These are phyloP conservation scores for Ambrosia hybrid DNA, from an alignment of 140 eudicot species.

Conservation along the genomic window DNA sequence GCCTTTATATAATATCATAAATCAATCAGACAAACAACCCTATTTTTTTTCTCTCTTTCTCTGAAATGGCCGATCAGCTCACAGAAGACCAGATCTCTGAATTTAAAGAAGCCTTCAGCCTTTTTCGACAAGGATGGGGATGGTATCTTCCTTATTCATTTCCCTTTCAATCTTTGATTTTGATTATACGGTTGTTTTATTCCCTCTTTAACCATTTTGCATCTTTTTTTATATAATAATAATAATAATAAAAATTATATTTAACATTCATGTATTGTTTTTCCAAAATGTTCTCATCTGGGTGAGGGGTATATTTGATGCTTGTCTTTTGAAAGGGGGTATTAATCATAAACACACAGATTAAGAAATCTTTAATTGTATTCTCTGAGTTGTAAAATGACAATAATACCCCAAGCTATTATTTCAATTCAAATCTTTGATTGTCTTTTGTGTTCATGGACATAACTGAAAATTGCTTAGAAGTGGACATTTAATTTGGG, in stretches of 20 bases:
- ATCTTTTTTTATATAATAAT: not conserved
- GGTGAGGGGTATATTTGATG: too few species aligned
- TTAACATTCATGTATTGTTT: too few species aligned
- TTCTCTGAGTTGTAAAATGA: too few species aligned
- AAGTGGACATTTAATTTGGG: too few species aligned
- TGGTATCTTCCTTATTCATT: slow-evolving; percentile 33
- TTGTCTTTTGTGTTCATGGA: too few species aligned
- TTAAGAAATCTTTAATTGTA: too few species aligned
- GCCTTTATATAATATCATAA: too few species aligned
- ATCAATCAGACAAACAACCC: slow-evolving; percentile 1
- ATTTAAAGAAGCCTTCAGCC: slow-evolving; percentile 50
- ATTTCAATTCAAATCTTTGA: too few species aligned
- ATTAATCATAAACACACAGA: not conserved
- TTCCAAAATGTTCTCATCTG: not conserved
- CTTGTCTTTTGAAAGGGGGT: not conserved
- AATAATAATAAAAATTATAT: too few species aligned
- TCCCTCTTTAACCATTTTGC: slow-evolving; percentile 13
- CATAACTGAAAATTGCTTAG: too few species aligned
- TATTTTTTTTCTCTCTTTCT: slow-evolving; percentile 15
- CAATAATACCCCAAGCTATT: too few species aligned
- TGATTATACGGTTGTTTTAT: slow-evolving; percentile 2
- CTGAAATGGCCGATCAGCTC: slow-evolving; percentile 49
- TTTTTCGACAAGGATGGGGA: slow-evolving; percentile 52
- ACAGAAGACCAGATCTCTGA: slow-evolving; percentile 52
- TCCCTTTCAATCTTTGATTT: too few species aligned